Base-by-base conservation (phyloP, 2,329 filamentous ascomycete genomes). In the Teratosphaeriaceae sp. region DNA sequence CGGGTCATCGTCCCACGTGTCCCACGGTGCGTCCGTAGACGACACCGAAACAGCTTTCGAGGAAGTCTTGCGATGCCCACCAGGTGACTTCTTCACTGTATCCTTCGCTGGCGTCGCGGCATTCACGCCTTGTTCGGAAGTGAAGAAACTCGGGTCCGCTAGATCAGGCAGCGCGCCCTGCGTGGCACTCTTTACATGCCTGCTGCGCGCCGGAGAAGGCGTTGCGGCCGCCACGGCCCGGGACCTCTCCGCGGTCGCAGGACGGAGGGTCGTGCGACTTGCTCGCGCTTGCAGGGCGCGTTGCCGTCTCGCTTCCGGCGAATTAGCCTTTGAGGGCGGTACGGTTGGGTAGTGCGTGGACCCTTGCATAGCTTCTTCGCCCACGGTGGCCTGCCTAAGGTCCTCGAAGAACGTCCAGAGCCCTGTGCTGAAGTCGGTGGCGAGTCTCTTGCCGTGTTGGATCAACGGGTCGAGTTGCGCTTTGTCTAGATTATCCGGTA, bases 401-500 rank as follows among this genome's bases (percentile, higher is more conserved):
- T 98, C 92, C 62, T 97, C 92, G 46, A 95, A 80, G 65, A 98
- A 98, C 1, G 87, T 95, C 80, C 85, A 89, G 38, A 98, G 69
- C 2, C 92, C 90, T 40, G 92, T 80, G 61, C 83, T 87, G 64
- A 98, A 81, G 65, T 96, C 92, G 46, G 86, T 84, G 13, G 89
- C 85, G 65, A 95, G 82, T 63, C 92, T 86, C 60, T 88, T 88
- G 46, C 72, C 70, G 42, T 68, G 78, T 56, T 65, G 70, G 45
- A 79, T 61, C 30, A 80, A 59, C n/a, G 67, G 62, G 34, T 79
- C 75, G 9, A 70, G 48, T 60, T 6, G 66, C 61, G 34, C 6
- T 64, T 67, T 50, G 69, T 56, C n/a, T 63, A 45, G 26, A 40
- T 49, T 46, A 23, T 49, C 40, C 1, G 40, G 47, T 7, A 56